Percentiles rank a stretch among this genome's conserved stretches.
These are phyloP conservation scores for Austroboletus eburneus DNA, from an alignment of 768 basidiomycete genomes.

Conservation along the genomic window DNA sequence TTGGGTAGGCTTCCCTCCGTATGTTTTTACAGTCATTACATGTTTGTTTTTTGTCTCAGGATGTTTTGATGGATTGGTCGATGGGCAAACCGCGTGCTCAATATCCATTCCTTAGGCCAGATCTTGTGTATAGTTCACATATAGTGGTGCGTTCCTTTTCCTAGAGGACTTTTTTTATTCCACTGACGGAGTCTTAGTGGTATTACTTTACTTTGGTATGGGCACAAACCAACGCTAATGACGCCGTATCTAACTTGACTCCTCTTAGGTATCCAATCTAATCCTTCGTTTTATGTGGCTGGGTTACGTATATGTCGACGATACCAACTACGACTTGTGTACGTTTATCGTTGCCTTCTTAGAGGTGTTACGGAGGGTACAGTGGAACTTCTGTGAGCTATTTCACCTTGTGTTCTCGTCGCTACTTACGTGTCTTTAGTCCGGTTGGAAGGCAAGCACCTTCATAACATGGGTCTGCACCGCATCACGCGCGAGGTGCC, in stretches of 20 bases:
- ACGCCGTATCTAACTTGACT: not conserved
- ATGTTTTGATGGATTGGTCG: slow-evolving; percentile 91
- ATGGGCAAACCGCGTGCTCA: slow-evolving; percentile 54
- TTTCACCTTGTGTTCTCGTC: slow-evolving; percentile 4
- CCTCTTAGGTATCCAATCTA: slow-evolving; percentile 61
- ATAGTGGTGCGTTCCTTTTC: slow-evolving; percentile 44
- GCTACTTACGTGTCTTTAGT: slow-evolving; percentile 34
- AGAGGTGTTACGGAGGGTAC: slow-evolving; percentile 77
- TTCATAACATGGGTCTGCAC: slow-evolving; percentile 91
- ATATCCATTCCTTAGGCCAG: slow-evolving; percentile 63
- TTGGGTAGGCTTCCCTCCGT: slow-evolving; percentile 60
- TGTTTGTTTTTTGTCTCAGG: slow-evolving; percentile 41
- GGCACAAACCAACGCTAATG: too few relatives aligned
- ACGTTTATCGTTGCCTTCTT: slow-evolving; percentile 65
- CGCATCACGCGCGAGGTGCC: slow-evolving; percentile 84
- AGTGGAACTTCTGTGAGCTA: slow-evolving; percentile 87
- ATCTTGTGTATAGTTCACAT: slow-evolving; percentile 67
- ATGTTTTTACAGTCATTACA: not conserved
- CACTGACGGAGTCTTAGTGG: slow-evolving; percentile 35
- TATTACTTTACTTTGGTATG: slow-evolving; percentile 79
- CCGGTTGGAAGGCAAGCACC: slow-evolving; percentile 86
- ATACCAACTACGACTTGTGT: slow-evolving; percentile 48
- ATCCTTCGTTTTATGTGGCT: slow-evolving; percentile 81
- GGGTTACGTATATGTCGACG: slow-evolving; percentile 58
- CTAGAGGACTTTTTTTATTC: not conserved